A percentile compares a stretch with the other conserved stretches of the same genome.
Conservation (phyloP, 2,329 filamentous ascomycete genomes). For the Ophiostoma sp. region DNA sequence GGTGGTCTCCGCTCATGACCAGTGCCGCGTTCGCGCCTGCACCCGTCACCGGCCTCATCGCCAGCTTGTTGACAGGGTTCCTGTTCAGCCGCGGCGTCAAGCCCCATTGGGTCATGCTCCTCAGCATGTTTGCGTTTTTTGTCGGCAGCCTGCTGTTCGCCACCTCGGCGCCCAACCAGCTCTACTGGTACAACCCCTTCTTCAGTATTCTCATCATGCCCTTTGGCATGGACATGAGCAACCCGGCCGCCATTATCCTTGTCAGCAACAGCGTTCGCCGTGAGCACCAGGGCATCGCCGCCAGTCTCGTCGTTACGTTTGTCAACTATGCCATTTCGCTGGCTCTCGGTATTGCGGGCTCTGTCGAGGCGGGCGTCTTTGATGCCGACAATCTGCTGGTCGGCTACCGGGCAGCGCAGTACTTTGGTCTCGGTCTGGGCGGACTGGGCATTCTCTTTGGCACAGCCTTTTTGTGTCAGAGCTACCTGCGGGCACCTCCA, state of each 20-base stretch:
- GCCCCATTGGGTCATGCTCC: constrained; percentile 46
- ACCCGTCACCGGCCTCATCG: constrained; percentile 46
- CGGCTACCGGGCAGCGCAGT: constrained; percentile 43
- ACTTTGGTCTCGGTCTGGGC: constrained; percentile 45
- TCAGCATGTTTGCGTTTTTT: constrained; percentile 48
- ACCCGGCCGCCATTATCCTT: constrained; percentile 62
- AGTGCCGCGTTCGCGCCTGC: constrained; percentile 49
- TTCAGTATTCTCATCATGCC: constrained; percentile 58
- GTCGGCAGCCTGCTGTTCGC: constrained; percentile 46
- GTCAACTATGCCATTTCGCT: constrained; percentile 70
- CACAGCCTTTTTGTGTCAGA: constrained; percentile 35
- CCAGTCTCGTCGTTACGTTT: constrained; percentile 61
- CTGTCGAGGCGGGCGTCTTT: constrained; percentile 52
- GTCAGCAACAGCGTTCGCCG: constrained; percentile 54
- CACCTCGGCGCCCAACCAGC: constrained; percentile 54
- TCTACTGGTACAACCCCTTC: constrained; percentile 66
- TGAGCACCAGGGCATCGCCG: constrained; percentile 49
- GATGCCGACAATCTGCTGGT: constrained; percentile 34
- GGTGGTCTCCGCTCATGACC: constrained; percentile 45
- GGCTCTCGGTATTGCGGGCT: constrained; percentile 65
- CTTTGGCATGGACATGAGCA: constrained; percentile 67
- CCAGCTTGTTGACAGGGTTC: constrained; percentile 47
- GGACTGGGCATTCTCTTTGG: constrained; percentile 40
- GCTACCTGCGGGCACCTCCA: constrained; percentile 24
- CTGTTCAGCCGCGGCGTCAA: constrained; percentile 42